Evolutionary conservation across 169 alveolate species (phyloP), one percentile per base, ranked within the genome.

Genomic region (Plasmodium billcollinsi): DNA sequence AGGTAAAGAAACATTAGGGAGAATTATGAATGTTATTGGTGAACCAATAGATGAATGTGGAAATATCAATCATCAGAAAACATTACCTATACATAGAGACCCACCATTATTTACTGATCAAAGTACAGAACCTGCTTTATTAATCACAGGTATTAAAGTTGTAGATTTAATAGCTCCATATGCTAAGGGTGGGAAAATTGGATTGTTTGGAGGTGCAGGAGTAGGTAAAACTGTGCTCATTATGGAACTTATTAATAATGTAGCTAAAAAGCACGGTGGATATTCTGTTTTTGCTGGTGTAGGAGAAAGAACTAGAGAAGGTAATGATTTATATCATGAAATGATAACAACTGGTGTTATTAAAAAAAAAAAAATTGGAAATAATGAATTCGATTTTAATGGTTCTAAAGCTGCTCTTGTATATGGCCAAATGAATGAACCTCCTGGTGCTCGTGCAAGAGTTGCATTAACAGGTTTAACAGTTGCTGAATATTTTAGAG

Each of bases 201-300:
- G 99, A 70, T 96, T 98, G 24, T 98, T 98, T 93, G 99, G 99
- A 2, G 99, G 99, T 52, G 99, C 99, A 11, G 99, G 99, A n/a
- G 99, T 98, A 67, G 99, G 99, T 8, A 98, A 98, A 94, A 98
- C 99, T 11, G 99, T 98, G 89, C 94, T 98, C 33, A 98, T 98
- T 92, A 97, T 97, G 99, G 99, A 98, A 89, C 97, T 98, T 76
- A 98, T 98, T 78, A 98, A 98, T 93, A 98, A 98, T 94, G 99
- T 98, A 43, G 99, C 99, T 73, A 97, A 96, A 92, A 97, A 97
- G 88, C 99, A 98, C 92, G 99, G 99, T 29, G 99, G 99, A 12
- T 98, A 96, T 95, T 98, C 99, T 18, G 99, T 98, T 61, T 98
- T 97, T 90, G 99, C 99, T 3, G 99, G 99, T 3, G 99, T 98